Percentiles rank a stretch among this genome's conserved stretches.
These are phyloP conservation scores for Cryptococcus hybrid DNA, from an alignment of 1,284 basidiomycete species.

Conservation along the genomic window DNA sequence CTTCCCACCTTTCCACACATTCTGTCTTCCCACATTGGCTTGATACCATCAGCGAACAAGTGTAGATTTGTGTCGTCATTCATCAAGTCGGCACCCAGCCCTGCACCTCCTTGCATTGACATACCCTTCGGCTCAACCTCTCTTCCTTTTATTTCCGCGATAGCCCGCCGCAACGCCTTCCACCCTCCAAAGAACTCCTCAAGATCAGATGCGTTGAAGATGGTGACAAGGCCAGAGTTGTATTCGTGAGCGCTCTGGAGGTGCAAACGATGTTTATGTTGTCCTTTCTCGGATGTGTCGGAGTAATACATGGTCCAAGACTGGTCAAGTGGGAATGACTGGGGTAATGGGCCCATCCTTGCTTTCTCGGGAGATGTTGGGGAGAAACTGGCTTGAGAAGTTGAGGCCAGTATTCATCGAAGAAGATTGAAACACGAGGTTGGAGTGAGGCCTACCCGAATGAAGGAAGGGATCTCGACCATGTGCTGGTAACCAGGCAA, in stretches of 20 bases:
- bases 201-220: constrained; percentile 26
- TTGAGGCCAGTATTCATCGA: no score
- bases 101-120: constrained; percentile 12
- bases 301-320: constrained; percentile 11
- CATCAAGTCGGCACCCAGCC: constrained; percentile 27
- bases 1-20: constrained; percentile 31
- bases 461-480: no score
- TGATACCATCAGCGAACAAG: constrained; percentile 31
- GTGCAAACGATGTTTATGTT: background rate
- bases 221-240: constrained; percentile 23
- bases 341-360: background rate
- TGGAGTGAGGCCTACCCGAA: no score
- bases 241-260: constrained; percentile 12
- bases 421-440: no score
- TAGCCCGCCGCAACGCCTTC: constrained; percentile 32
- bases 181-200: constrained; percentile 31
- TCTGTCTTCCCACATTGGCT: constrained; percentile 42
- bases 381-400: background rate
- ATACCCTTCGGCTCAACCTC: constrained; percentile 15
- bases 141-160: constrained; percentile 16
- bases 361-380: background rate
- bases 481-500: no score
- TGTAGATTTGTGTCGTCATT: constrained; percentile 36
- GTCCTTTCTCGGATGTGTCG: constrained; percentile 6
- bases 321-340: background rate